These are phyloP conservation scores for Ogataea naganishii DNA, from an alignment of 805 yeast species.

Conservation along the genomic window DNA sequence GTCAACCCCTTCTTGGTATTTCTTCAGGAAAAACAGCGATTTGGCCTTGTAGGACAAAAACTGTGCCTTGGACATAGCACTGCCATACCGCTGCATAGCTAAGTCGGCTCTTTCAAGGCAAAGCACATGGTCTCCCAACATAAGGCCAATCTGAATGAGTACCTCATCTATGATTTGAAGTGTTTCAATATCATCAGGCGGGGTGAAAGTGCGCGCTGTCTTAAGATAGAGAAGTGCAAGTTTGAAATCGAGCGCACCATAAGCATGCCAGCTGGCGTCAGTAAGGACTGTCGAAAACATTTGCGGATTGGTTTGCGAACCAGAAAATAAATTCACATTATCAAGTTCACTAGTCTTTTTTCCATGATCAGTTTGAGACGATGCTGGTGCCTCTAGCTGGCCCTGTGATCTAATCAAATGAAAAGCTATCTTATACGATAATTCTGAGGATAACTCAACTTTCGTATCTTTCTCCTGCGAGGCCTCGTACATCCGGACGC, in stretches of 20 bases:
- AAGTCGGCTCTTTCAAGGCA: conserved; percentile 28
- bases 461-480: conserved; percentile 5
- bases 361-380: too few species aligned
- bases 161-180: conserved; percentile 21
- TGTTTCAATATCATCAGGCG: conserved; percentile 11
- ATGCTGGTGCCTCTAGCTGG: too few species aligned
- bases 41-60: conserved; percentile 29
- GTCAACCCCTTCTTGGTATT: conserved; percentile 23
- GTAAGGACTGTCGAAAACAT: conserved; percentile 30
- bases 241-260: conserved; percentile 32
- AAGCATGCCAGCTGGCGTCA: conserved; percentile 35
- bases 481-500: conserved; percentile 28
- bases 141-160: conserved; percentile 23
- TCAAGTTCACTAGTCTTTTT: conserved; percentile 28
- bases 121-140: conserved; percentile 22
- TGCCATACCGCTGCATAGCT: conserved; percentile 21
- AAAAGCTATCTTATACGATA: conserved; percentile 28
- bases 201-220: conserved; percentile 24
- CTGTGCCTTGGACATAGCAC: conserved; percentile 24
- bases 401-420: conserved; percentile 31
- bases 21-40: conserved; percentile 24
- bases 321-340: too few species aligned
- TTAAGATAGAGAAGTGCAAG: conserved; percentile 32
- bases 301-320: too few species aligned
- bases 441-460: conserved; percentile 4